Evolutionary conservation across 148 eudicot species (phyloP).

Genomic region (Beta vulgaris): DNA sequence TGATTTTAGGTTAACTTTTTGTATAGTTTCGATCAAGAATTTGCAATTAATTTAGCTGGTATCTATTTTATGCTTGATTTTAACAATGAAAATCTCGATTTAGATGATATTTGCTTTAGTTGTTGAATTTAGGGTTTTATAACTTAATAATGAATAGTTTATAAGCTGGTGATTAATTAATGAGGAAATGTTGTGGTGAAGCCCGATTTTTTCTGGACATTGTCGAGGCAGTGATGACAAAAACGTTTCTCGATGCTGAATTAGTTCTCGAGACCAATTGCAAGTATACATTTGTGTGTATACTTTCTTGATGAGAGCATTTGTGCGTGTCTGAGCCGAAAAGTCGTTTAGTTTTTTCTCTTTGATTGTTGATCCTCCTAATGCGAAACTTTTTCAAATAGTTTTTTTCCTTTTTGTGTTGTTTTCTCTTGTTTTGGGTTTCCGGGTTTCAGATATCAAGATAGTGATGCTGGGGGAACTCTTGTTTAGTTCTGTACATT

Average conservation of each 20-base stretch:
- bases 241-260: conserved; percentile 35
- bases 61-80: background rate
- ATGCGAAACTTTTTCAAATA: background rate
- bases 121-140: background rate
- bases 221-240: conserved; percentile 26
- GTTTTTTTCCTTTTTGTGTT: background rate
- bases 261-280: conserved; percentile 21
- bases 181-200: background rate
- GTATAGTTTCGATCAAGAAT: no score
- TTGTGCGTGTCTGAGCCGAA: conserved; percentile 44
- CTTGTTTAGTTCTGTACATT: background rate
- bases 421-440: background rate
- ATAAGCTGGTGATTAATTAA: background rate
- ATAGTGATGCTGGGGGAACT: no score
- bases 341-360: background rate
- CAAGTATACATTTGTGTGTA: conserved; percentile 20
- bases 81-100: no score
- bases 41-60: background rate
- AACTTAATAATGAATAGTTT: background rate
- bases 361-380: background rate
- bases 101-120: background rate
- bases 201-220: background rate
- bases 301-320: conserved; percentile 33
- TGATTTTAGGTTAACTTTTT: background rate
- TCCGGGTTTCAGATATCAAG: background rate